Evolutionary conservation across 2,329 filamentous ascomycete genomes (phyloP).

Genomic region (Colletotrichum orchidophilum): DNA sequence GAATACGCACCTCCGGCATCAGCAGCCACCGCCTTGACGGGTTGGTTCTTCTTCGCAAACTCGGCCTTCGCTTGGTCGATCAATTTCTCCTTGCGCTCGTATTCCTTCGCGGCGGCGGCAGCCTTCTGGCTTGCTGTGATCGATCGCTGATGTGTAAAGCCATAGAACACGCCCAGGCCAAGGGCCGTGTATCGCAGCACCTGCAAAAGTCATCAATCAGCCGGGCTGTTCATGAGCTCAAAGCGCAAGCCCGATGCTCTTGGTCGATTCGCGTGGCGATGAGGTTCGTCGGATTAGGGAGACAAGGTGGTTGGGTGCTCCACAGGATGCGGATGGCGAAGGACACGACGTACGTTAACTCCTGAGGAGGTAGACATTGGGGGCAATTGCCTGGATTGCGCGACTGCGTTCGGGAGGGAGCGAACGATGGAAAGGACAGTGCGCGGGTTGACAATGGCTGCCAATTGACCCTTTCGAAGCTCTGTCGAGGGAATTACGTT

Average conservation of each 20-base stretch:
- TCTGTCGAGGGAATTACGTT: conserved; percentile 51
- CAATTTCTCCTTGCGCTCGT: conserved; percentile 88
- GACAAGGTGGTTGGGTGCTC: conserved; percentile 15
- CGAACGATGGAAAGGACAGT: conserved; percentile 46
- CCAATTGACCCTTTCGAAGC: conserved; percentile 55
- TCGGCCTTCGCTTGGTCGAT: conserved; percentile 94
- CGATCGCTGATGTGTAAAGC: conserved; percentile 89
- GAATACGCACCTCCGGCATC: conserved; percentile 30
- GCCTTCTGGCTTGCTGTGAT: conserved; percentile 78
- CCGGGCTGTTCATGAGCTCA: not conserved
- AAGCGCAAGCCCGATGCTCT: not conserved
- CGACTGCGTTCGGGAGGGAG: conserved; percentile 49
- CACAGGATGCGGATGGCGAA: conserved; percentile 5
- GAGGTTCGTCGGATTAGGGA: conserved; percentile 25
- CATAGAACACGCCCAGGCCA: conserved; percentile 91
- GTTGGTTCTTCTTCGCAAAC: conserved; percentile 80
- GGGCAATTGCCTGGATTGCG: conserved; percentile 53
- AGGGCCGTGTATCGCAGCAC: conserved; percentile 98
- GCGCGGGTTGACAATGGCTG: conserved; percentile 49
- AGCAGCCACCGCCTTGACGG: conserved; percentile 39
- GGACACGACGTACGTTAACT: conserved; percentile 68
- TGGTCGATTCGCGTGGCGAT: conserved; percentile 14
- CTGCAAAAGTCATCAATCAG: conserved; percentile 59
- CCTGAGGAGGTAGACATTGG: conserved; percentile 74
- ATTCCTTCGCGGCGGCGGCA: conserved; percentile 80